Evolutionary conservation across 2,329 filamentous ascomycete genomes (phyloP).

Genomic region (Colletotrichum somersetense): DNA sequence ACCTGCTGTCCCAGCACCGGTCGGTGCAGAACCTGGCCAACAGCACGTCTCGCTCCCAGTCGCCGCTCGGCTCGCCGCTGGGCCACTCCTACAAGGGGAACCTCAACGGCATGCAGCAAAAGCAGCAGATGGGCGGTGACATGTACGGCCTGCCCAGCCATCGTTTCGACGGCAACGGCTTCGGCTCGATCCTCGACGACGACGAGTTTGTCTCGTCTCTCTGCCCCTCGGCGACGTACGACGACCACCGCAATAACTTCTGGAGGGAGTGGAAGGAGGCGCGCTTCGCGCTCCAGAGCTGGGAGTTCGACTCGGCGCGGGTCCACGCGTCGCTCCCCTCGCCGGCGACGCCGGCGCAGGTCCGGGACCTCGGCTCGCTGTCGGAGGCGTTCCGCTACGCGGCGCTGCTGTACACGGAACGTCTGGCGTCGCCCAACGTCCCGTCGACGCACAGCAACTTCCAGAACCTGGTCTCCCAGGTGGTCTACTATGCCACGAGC

Average conservation of each 20-base stretch:
- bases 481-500: constrained; percentile 85
- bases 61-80: constrained; percentile 57
- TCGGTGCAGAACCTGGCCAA: constrained; percentile 58
- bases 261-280: constrained; percentile 90
- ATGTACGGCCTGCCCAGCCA: constrained; percentile 60
- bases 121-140: constrained; percentile 46
- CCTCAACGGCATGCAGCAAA: constrained; percentile 43
- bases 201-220: constrained; percentile 62
- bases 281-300: constrained; percentile 80
- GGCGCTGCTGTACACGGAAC: constrained; percentile 89
- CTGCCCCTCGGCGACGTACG: constrained; percentile 60
- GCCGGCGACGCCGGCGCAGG: constrained; percentile 69
- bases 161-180: constrained; percentile 77
- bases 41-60: constrained; percentile 51
- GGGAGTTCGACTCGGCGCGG: constrained; percentile 77
- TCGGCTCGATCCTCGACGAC: constrained; percentile 67
- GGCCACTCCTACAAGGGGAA: constrained; percentile 58
- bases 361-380: constrained; percentile 82
- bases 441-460: constrained; percentile 82
- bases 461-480: constrained; percentile 84
- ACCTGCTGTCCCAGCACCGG: constrained; percentile 81
- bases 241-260: constrained; percentile 75
- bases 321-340: constrained; percentile 64
- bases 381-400: constrained; percentile 93
- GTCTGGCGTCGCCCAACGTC: constrained; percentile 81